These are phyloP conservation scores for Pyricularia grisea DNA, from an alignment of 2,329 filamentous ascomycete species.

Conservation along the genomic window DNA sequence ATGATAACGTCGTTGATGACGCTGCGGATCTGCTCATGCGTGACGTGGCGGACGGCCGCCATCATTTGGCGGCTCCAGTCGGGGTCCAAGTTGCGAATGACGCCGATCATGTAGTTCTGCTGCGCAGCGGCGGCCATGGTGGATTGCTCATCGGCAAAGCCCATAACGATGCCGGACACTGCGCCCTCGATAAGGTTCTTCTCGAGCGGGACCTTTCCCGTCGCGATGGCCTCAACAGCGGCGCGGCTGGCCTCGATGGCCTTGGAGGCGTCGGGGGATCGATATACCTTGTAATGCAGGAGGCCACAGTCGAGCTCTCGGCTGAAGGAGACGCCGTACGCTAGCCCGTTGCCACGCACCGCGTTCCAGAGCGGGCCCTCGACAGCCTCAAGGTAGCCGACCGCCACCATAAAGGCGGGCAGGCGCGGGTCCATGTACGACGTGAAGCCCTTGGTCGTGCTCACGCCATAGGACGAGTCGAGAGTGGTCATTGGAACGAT, in stretches of 20 bases:
- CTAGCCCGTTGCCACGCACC: slow-evolving; percentile 84
- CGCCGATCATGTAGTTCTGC: slow-evolving; percentile 73
- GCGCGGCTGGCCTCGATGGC: slow-evolving; percentile 71
- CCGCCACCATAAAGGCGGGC: slow-evolving; percentile 77
- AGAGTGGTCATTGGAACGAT: slow-evolving; percentile 87
- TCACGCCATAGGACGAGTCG: slow-evolving; percentile 81
- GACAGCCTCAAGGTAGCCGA: slow-evolving; percentile 83
- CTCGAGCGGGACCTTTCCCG: slow-evolving; percentile 65
- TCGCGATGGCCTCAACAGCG: slow-evolving; percentile 65
- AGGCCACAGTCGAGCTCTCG: slow-evolving; percentile 72
- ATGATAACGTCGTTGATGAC: slow-evolving; percentile 68
- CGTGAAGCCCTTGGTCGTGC: slow-evolving; percentile 63
- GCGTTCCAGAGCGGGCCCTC: slow-evolving; percentile 93
- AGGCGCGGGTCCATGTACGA: slow-evolving; percentile 69
- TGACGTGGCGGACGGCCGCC: slow-evolving; percentile 66
- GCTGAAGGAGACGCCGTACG: slow-evolving; percentile 77
- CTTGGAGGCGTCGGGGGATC: slow-evolving; percentile 80
- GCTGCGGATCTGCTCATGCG: slow-evolving; percentile 63
- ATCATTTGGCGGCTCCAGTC: slow-evolving; percentile 74
- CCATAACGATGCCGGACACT: slow-evolving; percentile 79
- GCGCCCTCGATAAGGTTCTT: slow-evolving; percentile 79
- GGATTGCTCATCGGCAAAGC: slow-evolving; percentile 78
- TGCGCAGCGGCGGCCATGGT: slow-evolving; percentile 76
- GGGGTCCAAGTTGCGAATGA: slow-evolving; percentile 64
- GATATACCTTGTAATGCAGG: slow-evolving; percentile 78